phyloP scores from a whole-genome alignment of 2,329 filamentous ascomycete species.

The Neopestalotiopsis rosae region DNA sequence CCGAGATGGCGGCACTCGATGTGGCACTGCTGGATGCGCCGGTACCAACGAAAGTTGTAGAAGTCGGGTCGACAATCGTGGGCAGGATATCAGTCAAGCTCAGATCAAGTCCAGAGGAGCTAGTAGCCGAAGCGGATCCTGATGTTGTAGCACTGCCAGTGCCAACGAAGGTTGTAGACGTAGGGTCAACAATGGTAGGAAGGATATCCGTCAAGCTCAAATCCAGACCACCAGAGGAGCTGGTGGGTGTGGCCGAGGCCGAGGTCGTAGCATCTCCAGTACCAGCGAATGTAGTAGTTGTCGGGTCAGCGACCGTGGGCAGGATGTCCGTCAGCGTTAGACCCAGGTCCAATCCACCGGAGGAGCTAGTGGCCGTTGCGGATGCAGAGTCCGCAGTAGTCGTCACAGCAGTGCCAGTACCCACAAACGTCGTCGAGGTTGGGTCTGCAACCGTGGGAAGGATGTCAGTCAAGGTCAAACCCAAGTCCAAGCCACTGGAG shows the following conservation, averaged over 20 bases:
- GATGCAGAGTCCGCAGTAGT: slow-evolving; percentile 1
- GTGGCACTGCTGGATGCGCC: slow-evolving; percentile 3
- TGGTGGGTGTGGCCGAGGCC: slow-evolving; percentile 6
- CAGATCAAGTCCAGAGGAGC: background rate
- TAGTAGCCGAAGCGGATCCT: background rate
- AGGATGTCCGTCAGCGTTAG: slow-evolving; percentile 8
- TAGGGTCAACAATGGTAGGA: slow-evolving; percentile 5
- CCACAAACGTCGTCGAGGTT: background rate
- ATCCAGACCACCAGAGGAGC: background rate
- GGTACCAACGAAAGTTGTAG: slow-evolving; percentile 12
- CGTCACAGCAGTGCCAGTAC: background rate
- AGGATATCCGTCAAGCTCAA: background rate
- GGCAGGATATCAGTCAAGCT: background rate
- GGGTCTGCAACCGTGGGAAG: background rate
- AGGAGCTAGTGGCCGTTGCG: slow-evolving; percentile 4
- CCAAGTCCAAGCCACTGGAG: background rate
- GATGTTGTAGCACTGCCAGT: background rate
- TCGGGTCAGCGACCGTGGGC: slow-evolving; percentile 4
- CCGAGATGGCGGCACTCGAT: background rate
- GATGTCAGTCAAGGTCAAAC: background rate
- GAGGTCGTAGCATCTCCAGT: slow-evolving; percentile 5
- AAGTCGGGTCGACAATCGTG: slow-evolving; percentile 9
- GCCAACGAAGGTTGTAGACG: slow-evolving; percentile 7
- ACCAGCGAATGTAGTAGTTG: slow-evolving; percentile 9
- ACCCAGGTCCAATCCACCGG: background rate